Evolutionary conservation across 139 green algal genomes (phyloP).

Genomic region (Closterium sp.): DNA sequence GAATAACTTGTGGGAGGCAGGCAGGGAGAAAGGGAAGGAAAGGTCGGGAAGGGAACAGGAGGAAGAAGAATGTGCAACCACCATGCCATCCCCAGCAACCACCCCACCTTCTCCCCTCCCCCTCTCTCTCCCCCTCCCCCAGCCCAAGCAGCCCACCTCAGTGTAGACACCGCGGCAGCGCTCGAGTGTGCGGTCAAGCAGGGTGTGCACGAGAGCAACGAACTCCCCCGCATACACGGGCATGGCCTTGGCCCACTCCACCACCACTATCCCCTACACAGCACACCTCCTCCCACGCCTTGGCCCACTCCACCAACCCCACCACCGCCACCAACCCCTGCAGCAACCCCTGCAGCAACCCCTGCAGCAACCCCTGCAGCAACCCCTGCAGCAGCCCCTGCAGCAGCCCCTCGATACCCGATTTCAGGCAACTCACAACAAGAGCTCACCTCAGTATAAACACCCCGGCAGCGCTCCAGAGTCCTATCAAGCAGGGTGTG

Average conservation of each 20-base stretch:
- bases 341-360: too few species aligned
- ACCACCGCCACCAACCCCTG: too few species aligned
- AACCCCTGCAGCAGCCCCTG: too few species aligned
- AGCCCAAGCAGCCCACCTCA: conserved; percentile 8
- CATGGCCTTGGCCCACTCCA: conserved; percentile 44
- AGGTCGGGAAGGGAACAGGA: too few species aligned
- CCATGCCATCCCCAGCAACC: not conserved
- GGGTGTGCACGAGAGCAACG: conserved; percentile 19
- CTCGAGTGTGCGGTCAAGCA: conserved; percentile 40
- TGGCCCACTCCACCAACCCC: too few species aligned
- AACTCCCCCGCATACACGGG: conserved; percentile 41
- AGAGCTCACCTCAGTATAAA: not conserved
- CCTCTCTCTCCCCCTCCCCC: not conserved
- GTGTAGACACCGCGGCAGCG: conserved; percentile 35
- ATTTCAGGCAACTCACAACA: not conserved
- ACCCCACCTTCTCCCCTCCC: too few species aligned
- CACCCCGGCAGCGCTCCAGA: not conserved
- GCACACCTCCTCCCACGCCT: too few species aligned
- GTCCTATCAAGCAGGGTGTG: conserved; percentile 18
- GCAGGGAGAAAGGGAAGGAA: too few species aligned
- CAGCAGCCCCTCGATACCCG: too few species aligned
- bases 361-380: too few species aligned
- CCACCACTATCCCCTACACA: not conserved
- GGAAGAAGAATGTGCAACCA: not conserved
- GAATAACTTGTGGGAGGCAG: not conserved